These are phyloP conservation scores for Chlorella sp. DNA, from an alignment of 139 green algal species.

Conservation along the genomic window DNA sequence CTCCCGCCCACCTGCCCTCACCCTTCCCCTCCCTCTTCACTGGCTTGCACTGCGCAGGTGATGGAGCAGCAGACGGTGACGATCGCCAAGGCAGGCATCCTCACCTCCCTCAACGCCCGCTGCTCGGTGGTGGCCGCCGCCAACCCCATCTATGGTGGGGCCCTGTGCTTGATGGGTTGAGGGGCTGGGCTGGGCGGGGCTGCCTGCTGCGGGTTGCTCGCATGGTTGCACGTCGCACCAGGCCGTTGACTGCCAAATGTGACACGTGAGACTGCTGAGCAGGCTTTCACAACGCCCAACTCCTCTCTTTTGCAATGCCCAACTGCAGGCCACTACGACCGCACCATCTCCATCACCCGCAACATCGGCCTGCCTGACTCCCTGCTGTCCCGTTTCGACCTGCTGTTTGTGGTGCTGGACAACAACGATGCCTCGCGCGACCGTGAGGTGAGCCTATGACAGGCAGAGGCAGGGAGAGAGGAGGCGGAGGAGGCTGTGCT, in stretches of 20 bases:
- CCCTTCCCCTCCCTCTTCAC: too few species aligned
- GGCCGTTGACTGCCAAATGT: too few species aligned
- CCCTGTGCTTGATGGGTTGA: too few species aligned
- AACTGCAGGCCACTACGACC: constrained; percentile 66
- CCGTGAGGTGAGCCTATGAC: constrained; percentile 53
- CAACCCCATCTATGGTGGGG: constrained; percentile 66
- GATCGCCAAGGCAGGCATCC: constrained; percentile 98
- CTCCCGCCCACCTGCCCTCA: neutral
- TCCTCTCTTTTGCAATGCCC: too few species aligned
- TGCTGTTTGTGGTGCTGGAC: constrained; percentile 98
- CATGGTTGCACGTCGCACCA: too few species aligned
- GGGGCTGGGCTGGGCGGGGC: too few species aligned
- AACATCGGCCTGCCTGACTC: constrained; percentile 99
- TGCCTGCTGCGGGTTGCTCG: too few species aligned
- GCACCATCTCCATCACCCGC: constrained; percentile 79
- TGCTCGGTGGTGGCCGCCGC: constrained; percentile 81
- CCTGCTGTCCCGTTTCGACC: constrained; percentile 97
- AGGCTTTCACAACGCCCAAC: too few species aligned
- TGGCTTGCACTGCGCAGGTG: too few species aligned
- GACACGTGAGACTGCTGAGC: too few species aligned
- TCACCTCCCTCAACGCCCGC: constrained; percentile 95
- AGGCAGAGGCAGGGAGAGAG: too few species aligned
- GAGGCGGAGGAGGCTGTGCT: too few species aligned
- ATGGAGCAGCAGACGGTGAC: constrained; percentile 99
- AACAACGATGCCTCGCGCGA: constrained; percentile 84